These are phyloP conservation scores for Cornus suecica DNA, from an alignment of 148 eudicot genomes.

Conservation along the genomic window DNA sequence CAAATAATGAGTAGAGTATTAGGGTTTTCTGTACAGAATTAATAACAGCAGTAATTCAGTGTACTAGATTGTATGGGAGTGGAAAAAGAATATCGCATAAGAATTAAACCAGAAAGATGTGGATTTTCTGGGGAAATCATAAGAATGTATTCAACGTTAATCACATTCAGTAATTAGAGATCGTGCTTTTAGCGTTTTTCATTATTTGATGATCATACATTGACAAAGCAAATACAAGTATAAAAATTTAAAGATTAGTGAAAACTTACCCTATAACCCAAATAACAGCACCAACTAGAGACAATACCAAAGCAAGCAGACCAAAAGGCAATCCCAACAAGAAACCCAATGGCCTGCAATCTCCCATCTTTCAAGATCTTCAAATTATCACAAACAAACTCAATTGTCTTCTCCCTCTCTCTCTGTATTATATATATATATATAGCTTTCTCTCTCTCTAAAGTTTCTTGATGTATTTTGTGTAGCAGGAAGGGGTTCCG, in stretches of 20 bases:
- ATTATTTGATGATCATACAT: not conserved
- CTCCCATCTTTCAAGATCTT: constrained; percentile 18
- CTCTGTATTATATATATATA: not conserved
- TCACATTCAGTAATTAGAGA: too few species aligned
- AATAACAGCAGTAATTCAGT: not conserved
- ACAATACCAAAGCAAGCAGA: constrained; percentile 31
- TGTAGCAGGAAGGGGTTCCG: not conserved
- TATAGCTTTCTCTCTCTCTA: not conserved
- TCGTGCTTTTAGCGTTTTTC: too few species aligned
- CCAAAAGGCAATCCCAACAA: constrained; percentile 52
- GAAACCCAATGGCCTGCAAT: constrained; percentile 54
- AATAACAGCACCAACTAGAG: constrained; percentile 34
- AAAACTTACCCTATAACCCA: constrained; percentile 44
- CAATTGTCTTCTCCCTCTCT: not conserved
- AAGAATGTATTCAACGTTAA: too few species aligned
- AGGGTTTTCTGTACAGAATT: not conserved
- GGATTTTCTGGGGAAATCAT: not conserved
- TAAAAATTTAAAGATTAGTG: not conserved
- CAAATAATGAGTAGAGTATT: not conserved
- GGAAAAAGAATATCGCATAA: not conserved
- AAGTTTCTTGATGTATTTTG: not conserved
- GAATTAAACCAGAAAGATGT: too few species aligned
- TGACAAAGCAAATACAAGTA: not conserved
- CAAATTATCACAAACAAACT: not conserved
- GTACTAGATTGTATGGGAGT: not conserved